Evolutionary conservation across 2,329 filamentous ascomycete genomes (phyloP), one percentile per base, ranked within the genome.

Genomic region (Aquanectria penicillioides): DNA sequence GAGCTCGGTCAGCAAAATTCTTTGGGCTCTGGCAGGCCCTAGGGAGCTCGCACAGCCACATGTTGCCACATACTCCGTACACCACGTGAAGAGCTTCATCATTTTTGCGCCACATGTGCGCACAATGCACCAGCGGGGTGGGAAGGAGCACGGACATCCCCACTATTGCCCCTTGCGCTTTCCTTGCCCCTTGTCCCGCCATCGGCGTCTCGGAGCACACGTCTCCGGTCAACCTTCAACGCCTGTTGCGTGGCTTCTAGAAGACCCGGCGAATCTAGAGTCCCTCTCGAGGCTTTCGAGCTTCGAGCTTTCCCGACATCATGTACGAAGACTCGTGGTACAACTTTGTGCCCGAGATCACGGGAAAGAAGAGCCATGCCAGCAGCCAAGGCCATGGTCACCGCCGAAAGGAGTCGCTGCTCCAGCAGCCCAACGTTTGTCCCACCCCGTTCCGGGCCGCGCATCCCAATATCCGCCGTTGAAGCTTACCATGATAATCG

Each of bases 241-340:
- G 57, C 59, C 55, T 66, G 63, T 46, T 67, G 64, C 68, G 68
- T 71, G 70, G 70, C 71, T 71, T 74, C 64, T 67, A 61, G 52
- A 65, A 61, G 34, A 52, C 57, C 59, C 41, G 37, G 57, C 48
- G 37, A 61, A 67, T 43, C 58, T 57, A 56, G 48, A 47, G 56
- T 49, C 29, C 43, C 29, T 36, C 49, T 31, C 40, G 47, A 51
- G n/a, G 54, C 54, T 51, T 48, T 61, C 26, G 54, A 64, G 64
- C 64, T 62, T 49, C 43, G 36, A 62, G 63, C 57, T 63, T 41
- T n/a, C 37, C 49, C 46, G 34, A 33, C 65, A 79, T 65, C 66
- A 93, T 93, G 90, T 92, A 92, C 75, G 91, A 94, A 76, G 91
- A 94, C 75, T 88, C 90, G 25, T 94, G 91, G 91, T 93, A 94